Evolutionary conservation across 2,329 filamentous ascomycete genomes (phyloP), one percentile per base, ranked within the genome.

Genomic region (Phaeophleospora eucalypticola): DNA sequence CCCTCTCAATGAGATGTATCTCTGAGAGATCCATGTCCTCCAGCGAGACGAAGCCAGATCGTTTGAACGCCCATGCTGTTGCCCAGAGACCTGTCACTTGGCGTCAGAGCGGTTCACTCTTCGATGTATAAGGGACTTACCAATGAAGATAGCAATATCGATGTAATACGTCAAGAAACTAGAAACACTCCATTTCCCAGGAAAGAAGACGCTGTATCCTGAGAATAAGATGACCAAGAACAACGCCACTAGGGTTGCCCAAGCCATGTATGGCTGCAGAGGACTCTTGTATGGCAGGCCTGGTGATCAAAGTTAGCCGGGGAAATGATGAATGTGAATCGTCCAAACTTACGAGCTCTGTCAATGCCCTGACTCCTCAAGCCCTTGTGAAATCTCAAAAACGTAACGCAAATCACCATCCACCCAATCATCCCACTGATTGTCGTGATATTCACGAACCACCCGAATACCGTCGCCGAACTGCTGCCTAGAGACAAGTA

Each of bases 151-250:
- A 4, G 42, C 46, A 24, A 55, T 50, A 37, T 55, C 50, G 32
- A 55, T 45, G 19, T 55, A 55, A 34, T 50, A 51, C 3, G 50
- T 53, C 33, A 55, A 40, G 34, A 48, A 55, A 18, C 44, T 44
- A 1, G 53, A 53, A 3, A 39, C 39, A n/a, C 35, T 53, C 61
- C 71, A 77, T 1, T 58, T 66, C 39, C 53, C 63, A 32, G 57
- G 55, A 10, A 66, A 68, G 54, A 88, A 88, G 0, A 84, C 84
- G 49, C 61, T 62, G 51, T 67, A 71, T 35, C 80, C 78, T 1
- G 85, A 88, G 27, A 88, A 70, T 3, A 89, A 68, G 47, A 88
- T 82, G 20, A 84, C 62, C n/a, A 80, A 66, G 58, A 75, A 80
- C 44, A 76, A 65, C 69, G 82, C 77, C 49, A 73, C 58, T 2